Evolutionary conservation across 2,329 filamentous ascomycete genomes (phyloP).

Genomic region (Diaporthe nobilis): DNA sequence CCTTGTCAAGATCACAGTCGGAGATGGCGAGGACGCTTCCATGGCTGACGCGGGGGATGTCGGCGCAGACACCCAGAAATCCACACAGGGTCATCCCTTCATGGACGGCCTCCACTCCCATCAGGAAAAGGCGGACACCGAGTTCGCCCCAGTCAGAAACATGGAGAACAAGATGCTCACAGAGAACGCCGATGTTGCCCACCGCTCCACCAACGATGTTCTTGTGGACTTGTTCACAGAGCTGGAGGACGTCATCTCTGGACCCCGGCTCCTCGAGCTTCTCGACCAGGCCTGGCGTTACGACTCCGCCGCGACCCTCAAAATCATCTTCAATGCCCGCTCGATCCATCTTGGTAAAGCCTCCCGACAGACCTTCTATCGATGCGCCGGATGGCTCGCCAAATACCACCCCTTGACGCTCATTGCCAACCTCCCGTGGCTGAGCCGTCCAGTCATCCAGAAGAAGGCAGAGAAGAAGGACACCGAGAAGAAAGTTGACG

Average conservation of each 20-base stretch:
- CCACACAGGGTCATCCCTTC: slow-evolving; percentile 48
- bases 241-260: slow-evolving; percentile 58
- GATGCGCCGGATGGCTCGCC: slow-evolving; percentile 69
- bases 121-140: slow-evolving; percentile 29
- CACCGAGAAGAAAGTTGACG: slow-evolving; percentile 45
- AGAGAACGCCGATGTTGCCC: slow-evolving; percentile 64
- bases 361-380: slow-evolving; percentile 65
- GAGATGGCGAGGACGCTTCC: neutral
- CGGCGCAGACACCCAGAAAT: neutral
- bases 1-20: slow-evolving; percentile 31
- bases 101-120: slow-evolving; percentile 52
- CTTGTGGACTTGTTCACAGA: slow-evolving; percentile 70
- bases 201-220: slow-evolving; percentile 58
- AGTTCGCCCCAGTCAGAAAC: neutral
- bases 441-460: slow-evolving; percentile 68
- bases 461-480: slow-evolving; percentile 63
- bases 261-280: slow-evolving; percentile 54
- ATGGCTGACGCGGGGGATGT: neutral
- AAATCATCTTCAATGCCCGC: slow-evolving; percentile 72
- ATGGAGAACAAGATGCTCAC: slow-evolving; percentile 64
- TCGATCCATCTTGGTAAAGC: slow-evolving; percentile 74
- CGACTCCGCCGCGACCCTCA: slow-evolving; percentile 65
- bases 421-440: slow-evolving; percentile 66
- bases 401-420: slow-evolving; percentile 68
- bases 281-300: slow-evolving; percentile 64